Base-by-base conservation (phyloP, 192 early-diverging fungal species). In the Coemansia sp. region DNA sequence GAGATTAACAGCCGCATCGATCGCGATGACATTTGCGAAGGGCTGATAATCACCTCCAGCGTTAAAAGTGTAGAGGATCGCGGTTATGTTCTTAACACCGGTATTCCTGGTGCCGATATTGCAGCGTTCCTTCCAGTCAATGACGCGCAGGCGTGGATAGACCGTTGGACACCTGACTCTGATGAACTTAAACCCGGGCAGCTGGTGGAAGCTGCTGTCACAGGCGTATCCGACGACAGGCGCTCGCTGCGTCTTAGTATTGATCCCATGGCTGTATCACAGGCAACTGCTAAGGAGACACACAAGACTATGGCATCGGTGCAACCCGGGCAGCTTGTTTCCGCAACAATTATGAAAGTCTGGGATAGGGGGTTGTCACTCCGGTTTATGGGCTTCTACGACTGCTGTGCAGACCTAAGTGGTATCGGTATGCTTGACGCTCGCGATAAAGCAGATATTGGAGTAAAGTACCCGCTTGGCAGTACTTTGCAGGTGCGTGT, bases 31-130 rank as follows among this genome's bases (percentile, higher is more conserved):
- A 60, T 96, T 50, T 76, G 86, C 31, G 77, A 86, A 33, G 95
- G 94, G 33, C 83, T 90, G 85, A 54, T 87, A 22, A 42, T 96
- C 60, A 70, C 88, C 21, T 90, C 86, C 53, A 79, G 86, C 24
- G 86, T 98, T 21, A 75, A 87, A 60, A 93, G 91, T 67, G 85
- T 92, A 4, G 95, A 98, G 78, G 96, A 98, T 81, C 94, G 94
- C 68, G 96, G 96, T 24, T 96, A 94, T 63, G 84, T 96, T 46
- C 67, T 98, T 20, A 86, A 84, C 22, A 73, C 88, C 19, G 95
- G 95, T 19, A 71, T 97, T 33, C 24, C 72, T 42, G 39, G 57
- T 20, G 77, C 78, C 17, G 81, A 79, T 11, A 54, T 92, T 6
- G 75, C 87, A 42, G 91, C 88, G 14, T 98, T 98, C 67, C 67